Percentiles rank a stretch among this genome's conserved stretches.
phyloP scores from a whole-genome alignment of 768 basidiomycete genomes.

The Suillus placidus region DNA sequence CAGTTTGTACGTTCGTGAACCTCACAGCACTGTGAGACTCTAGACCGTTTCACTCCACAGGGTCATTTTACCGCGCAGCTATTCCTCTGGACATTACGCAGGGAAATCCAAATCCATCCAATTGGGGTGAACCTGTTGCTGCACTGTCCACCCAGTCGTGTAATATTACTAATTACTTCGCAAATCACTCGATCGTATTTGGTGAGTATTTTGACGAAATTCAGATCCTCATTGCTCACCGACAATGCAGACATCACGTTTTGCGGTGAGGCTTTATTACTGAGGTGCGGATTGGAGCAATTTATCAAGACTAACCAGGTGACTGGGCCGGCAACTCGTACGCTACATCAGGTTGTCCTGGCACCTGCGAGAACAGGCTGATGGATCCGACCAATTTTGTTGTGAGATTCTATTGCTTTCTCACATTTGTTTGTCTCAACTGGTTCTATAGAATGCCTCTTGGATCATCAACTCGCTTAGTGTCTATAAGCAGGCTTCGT shows the following conservation, averaged over 20 bases:
- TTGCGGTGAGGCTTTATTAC: constrained; percentile 54
- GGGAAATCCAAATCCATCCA: constrained; percentile 64
- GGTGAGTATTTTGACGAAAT: constrained; percentile 46
- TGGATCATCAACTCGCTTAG: constrained; percentile 83
- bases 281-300: not conserved
- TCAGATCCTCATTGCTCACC: constrained; percentile 19
- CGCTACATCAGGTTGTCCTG: constrained; percentile 71
- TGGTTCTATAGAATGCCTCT: constrained; percentile 61
- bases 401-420: constrained; percentile 42
- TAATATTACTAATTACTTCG: constrained; percentile 59
- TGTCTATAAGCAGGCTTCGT: constrained; percentile 63
- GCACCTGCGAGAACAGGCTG: constrained; percentile 64
- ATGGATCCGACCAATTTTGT: constrained; percentile 74
- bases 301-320: constrained; percentile 41
- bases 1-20: constrained; percentile 60
- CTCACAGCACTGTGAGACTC: constrained; percentile 1
- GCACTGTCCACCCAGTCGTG: constrained; percentile 55
- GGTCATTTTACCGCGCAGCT: constrained; percentile 82
- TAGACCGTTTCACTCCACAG: constrained; percentile 38
- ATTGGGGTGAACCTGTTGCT: constrained; percentile 73
- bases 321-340: constrained; percentile 89
- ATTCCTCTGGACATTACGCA: constrained; percentile 66
- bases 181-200: constrained; percentile 74
- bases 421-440: constrained; percentile 11
- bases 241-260: constrained; percentile 70